phyloP scores from a whole-genome alignment of 805 yeast species.

The Dipodascus albidus region DNA sequence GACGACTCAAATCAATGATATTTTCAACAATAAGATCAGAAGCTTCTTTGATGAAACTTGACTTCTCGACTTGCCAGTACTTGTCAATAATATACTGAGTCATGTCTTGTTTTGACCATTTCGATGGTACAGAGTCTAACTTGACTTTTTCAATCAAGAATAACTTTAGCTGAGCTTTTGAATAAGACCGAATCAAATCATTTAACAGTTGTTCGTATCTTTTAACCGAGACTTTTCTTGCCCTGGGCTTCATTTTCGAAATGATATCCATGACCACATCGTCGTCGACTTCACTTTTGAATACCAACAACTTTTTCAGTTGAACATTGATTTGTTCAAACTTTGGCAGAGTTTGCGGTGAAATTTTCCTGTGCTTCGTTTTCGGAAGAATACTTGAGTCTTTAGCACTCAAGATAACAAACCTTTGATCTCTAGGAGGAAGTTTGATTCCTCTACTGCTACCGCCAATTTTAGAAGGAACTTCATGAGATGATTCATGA shows the following conservation, averaged over 20 bases:
- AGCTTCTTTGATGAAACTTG: slow-evolving; percentile 19
- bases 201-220: slow-evolving; percentile 15
- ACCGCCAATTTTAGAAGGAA: neutral
- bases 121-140: neutral
- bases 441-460: neutral
- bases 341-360: slow-evolving; percentile 6
- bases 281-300: slow-evolving; percentile 9
- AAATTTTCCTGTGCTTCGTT: neutral
- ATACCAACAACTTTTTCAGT: slow-evolving; percentile 12
- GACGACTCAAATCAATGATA: slow-evolving; percentile 25
- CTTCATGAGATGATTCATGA: neutral
- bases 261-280: slow-evolving; percentile 10
- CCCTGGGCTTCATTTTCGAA: slow-evolving; percentile 12
- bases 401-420: slow-evolving; percentile 15
- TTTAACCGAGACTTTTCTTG: slow-evolving; percentile 12
- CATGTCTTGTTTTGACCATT: slow-evolving; percentile 13
- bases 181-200: slow-evolving; percentile 19
- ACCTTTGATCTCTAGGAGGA: slow-evolving; percentile 5
- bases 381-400: slow-evolving; percentile 12
- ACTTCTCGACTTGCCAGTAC: slow-evolving; percentile 27
- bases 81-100: slow-evolving; percentile 24
- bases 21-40: slow-evolving; percentile 27
- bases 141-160: slow-evolving; percentile 5
- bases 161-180: slow-evolving; percentile 18
- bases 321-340: slow-evolving; percentile 13